A percentile compares a stretch with the other conserved stretches of the same genome.
These are phyloP conservation scores for Dunaliella sp. DNA, from an alignment of 139 green algal genomes.

Conservation along the genomic window DNA sequence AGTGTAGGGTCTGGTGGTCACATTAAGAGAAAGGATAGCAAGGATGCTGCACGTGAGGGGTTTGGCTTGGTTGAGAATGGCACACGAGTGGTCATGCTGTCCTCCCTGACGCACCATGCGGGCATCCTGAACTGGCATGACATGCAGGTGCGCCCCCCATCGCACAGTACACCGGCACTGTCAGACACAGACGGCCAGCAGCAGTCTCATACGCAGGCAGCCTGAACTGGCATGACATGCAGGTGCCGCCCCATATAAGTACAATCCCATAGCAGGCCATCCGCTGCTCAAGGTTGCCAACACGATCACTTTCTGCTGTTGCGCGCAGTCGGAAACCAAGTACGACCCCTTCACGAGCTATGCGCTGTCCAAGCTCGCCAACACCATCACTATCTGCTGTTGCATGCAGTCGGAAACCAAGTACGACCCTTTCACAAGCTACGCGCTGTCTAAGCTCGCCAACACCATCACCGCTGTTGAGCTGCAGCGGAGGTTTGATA, in stretches of 20 bases:
- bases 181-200: no score
- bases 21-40: not conserved
- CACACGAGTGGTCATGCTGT: conserved; percentile 50
- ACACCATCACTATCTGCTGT: no score
- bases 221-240: conserved; percentile 47
- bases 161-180: no score
- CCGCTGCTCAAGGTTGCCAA: no score
- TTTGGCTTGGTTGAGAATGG: conserved; percentile 6
- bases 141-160: conserved; percentile 24
- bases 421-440: conserved; percentile 51
- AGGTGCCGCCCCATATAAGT: no score
- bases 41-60: not conserved
- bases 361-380: conserved; percentile 59
- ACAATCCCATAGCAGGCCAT: no score
- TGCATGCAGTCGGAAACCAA: conserved; percentile 14
- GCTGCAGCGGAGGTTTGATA: conserved; percentile 48
- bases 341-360: not conserved
- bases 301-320: no score
- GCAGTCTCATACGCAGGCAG: no score
- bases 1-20: not conserved
- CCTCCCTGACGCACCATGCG: conserved; percentile 44
- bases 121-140: conserved; percentile 47
- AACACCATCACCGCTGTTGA: conserved; percentile 54
- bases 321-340: not conserved
- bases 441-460: conserved; percentile 63